Conservation (phyloP, 345 rosid species). For the Sapria himalayana region DNA sequence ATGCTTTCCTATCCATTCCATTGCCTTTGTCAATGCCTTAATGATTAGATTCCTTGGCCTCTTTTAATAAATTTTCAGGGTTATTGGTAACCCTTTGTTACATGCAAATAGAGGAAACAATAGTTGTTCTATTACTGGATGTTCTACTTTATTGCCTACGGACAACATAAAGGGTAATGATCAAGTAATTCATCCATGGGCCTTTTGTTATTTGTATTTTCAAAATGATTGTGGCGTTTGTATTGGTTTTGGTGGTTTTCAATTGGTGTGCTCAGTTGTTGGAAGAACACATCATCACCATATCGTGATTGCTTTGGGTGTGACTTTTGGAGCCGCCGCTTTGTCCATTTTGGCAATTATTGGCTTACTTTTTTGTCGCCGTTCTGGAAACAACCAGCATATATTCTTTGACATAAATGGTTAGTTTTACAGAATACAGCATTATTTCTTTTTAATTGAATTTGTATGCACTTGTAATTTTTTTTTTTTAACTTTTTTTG, state of each 20-base stretch:
- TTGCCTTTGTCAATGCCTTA: neutral
- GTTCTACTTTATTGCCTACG: no score
- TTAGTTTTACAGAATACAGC: constrained; percentile 12
- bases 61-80: constrained; percentile 22
- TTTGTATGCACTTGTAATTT: neutral
- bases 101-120: constrained; percentile 47
- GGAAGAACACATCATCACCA: constrained; percentile 37
- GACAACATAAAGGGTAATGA: constrained; percentile 36
- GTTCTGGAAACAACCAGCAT: constrained; percentile 72
- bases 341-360: constrained; percentile 30
- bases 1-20: neutral
- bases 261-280: no score
- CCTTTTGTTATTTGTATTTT: no score
- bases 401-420: constrained; percentile 97
- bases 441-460: neutral
- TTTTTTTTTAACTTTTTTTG: neutral
- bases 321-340: constrained; percentile 77
- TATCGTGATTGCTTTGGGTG: constrained; percentile 60
- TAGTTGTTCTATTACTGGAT: constrained; percentile 74
- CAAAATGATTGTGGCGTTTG: no score
- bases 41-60: constrained; percentile 7
- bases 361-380: constrained; percentile 69
- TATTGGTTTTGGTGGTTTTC: no score
- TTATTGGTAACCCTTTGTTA: constrained; percentile 61
- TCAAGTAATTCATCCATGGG: constrained; percentile 1